Evolutionary conservation across 1,284 basidiomycete species (phyloP), one percentile per base, ranked within the genome.

Genomic region (Tausonia pullulans): DNA sequence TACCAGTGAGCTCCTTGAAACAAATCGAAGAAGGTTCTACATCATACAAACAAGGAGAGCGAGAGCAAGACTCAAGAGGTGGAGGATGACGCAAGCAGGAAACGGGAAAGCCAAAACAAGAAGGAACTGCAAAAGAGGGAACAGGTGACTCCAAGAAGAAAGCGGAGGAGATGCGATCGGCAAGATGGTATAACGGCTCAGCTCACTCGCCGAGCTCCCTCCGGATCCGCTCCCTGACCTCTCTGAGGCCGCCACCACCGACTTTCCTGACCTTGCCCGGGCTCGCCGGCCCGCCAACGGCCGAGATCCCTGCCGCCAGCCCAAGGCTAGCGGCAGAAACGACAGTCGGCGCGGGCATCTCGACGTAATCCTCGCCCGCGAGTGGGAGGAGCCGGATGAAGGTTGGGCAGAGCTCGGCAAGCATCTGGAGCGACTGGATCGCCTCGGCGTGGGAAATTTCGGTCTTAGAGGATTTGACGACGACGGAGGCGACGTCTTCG

Each of bases 401-500:
- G 68, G 72, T 73, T 1, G 78, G 78, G 64, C 76, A 78, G 11
- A 78, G 70, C 10, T 72, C 64, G 0, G 73, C 72, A 11, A 79
- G 71, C 57, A 78, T 68, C 5, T 71, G 64, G 6, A 79, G 68
- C 1, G 75, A 75, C 11, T 74, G 69, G 57, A 72, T 68, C 0
- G 77, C 77, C 69, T 79, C 78, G 40, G 76, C 78, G 8, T 66
- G 68, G 0, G 75, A 77, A 57, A 78, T 76, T 9, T 76, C 76
- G 39, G 73, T 74, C 63, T 76, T 77, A 49, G 76, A 75, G 48
- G 72, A 74, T 68, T 78, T 77, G 58, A 78, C 74, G 10, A 78
- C 70, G 14, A 75, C 70, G 16, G 73, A 71, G 2, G 73, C 70
- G 0, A 76, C 76, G 61, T 78, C 76, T 7, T 67, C 55, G 65